Evolutionary conservation across 1,284 basidiomycete genomes (phyloP).

Genomic region (Termitomyces sp.): DNA sequence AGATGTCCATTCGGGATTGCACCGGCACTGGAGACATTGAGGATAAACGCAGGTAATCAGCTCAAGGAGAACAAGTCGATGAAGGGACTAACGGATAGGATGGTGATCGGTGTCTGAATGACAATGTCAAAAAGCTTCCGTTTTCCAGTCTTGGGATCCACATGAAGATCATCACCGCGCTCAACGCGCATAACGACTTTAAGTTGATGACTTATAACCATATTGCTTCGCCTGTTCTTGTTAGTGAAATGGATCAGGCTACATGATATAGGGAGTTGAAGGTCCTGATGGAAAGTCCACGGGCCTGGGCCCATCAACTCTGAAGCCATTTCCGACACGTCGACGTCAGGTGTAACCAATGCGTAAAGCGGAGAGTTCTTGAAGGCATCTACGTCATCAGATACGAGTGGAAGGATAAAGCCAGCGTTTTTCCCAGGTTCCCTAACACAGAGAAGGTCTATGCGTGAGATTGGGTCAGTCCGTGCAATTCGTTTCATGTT

Average conservation of each 20-base stretch:
- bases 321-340: slow-evolving; percentile 52
- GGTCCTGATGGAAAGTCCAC: slow-evolving; percentile 57
- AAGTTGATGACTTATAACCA: slow-evolving; percentile 74
- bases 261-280: slow-evolving; percentile 56
- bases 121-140: slow-evolving; percentile 89
- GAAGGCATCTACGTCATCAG: slow-evolving; percentile 51
- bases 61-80: background rate
- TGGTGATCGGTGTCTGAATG: slow-evolving; percentile 77
- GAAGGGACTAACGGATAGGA: slow-evolving; percentile 63
- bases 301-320: slow-evolving; percentile 70
- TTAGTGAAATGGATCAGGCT: slow-evolving; percentile 72
- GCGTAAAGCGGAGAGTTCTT: slow-evolving; percentile 48
- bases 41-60: background rate
- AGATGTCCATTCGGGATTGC: slow-evolving; percentile 71
- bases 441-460: slow-evolving; percentile 68
- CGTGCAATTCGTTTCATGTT: slow-evolving; percentile 69
- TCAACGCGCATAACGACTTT: slow-evolving; percentile 86
- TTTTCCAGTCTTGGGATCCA: slow-evolving; percentile 66
- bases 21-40: slow-evolving; percentile 54
- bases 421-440: slow-evolving; percentile 42
- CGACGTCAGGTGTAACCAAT: slow-evolving; percentile 37
- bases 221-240: slow-evolving; percentile 78
- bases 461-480: slow-evolving; percentile 66
- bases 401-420: slow-evolving; percentile 64
- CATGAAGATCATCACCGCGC: slow-evolving; percentile 61